Evolutionary conservation across 495 filamentous ascomycete species (phyloP), one percentile per base, ranked within the genome.

Genomic region (Penicillium crystallinum): DNA sequence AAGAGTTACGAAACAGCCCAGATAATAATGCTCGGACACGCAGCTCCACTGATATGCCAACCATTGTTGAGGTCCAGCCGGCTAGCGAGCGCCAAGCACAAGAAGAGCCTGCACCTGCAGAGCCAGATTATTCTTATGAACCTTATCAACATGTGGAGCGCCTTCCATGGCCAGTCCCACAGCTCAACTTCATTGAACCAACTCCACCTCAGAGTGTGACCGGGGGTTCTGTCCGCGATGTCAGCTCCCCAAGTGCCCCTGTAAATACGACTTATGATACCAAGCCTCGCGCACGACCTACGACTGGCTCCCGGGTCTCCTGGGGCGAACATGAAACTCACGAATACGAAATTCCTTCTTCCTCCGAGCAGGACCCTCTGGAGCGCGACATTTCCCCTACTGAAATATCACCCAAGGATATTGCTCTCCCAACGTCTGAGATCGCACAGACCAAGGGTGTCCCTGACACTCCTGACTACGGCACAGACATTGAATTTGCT

Each of bases 401-500:
- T 0, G 56, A 70, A 29, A 58, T 12, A 3, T 31, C 46, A 17
- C 6, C 43, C n/a, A 50, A 54, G 29, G 62, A 70, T n/a, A 43
- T 48, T 3, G 42, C 65, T 2, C 40, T 57, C 50, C 54, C 31
- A 22, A 54, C 45, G 6, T 45, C 50, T 15, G 61, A 69, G 10
- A 22, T 50, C 4, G 25, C 48, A 8, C 50, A 55, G 37, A 44
- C 61, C 35, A 68, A 59, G 54, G 27, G 47, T 39, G 14, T 58
- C 22, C 18, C 46, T 11, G 15, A 23, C 12, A 52, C 50, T 6
- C 21, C 44, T 7, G 56, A 53, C 1, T 58, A 63, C 40, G 65
- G 73, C 7, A 74, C 82, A 22, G 86, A 90, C 49, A 70, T 85
- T 34, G 83, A 81, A 30, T 90, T 90, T 42, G 79, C 84, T 15